Percentiles rank a stretch among this genome's conserved stretches.
phyloP scores from a whole-genome alignment of 177 flowering plant genomes.

The Vitis hybrid region DNA sequence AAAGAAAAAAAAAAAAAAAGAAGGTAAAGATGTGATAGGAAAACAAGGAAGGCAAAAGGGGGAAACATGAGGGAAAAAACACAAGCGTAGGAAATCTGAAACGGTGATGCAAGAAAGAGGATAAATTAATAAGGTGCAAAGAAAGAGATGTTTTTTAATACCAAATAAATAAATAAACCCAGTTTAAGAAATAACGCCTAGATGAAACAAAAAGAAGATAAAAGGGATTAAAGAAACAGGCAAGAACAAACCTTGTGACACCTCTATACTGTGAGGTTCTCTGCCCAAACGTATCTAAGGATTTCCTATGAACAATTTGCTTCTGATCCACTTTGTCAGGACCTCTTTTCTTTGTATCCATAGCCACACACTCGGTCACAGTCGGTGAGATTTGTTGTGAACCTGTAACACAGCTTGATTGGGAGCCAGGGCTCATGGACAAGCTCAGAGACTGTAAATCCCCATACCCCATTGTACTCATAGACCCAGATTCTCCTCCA shows the following conservation, averaged over 20 bases:
- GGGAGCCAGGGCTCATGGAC: constrained; percentile 60
- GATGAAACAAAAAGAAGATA: not conserved
- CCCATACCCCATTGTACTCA: constrained; percentile 30
- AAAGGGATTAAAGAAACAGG: not conserved
- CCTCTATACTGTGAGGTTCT: constrained; percentile 77
- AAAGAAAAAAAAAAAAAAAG: not conserved
- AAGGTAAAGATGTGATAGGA: not conserved
- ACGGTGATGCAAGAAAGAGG: too few relatives aligned
- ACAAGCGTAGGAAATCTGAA: too few relatives aligned
- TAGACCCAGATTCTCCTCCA: constrained; percentile 24
- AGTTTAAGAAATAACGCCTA: too few relatives aligned
- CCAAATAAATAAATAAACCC: too few relatives aligned
- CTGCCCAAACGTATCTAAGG: constrained; percentile 72
- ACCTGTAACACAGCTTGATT: constrained; percentile 44
- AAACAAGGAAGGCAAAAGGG: not conserved
- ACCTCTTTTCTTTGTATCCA: constrained; percentile 53
- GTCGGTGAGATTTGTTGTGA: constrained; percentile 38
- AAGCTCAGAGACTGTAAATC: constrained; percentile 50
- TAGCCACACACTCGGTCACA: constrained; percentile 21
- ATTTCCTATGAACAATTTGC: constrained; percentile 59
- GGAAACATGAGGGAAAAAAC: too few relatives aligned
- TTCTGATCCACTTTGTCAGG: constrained; percentile 41
- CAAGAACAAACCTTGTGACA: constrained; percentile 55
- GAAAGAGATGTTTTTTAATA: too few relatives aligned
- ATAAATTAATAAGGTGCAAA: too few relatives aligned